phyloP scores from a whole-genome alignment of 345 rosid species.

The Aurinia saxatilis region DNA sequence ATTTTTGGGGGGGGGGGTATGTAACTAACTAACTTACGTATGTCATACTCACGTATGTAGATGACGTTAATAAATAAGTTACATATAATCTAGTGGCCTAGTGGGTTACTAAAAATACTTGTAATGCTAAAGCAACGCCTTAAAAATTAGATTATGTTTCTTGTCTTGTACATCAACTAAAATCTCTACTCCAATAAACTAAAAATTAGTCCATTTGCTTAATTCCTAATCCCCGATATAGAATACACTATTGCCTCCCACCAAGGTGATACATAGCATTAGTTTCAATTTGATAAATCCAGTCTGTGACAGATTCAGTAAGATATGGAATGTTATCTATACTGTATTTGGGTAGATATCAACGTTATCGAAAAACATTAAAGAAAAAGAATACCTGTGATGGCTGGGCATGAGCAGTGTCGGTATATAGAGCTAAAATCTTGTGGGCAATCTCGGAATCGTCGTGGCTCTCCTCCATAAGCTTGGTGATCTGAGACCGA shows the following conservation, averaged over 20 bases:
- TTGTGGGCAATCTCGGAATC: constrained; percentile 61
- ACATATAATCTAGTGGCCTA: constrained; percentile 6
- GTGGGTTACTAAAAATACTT: neutral
- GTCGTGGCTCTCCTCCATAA: constrained; percentile 62
- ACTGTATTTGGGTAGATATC: too few relatives aligned
- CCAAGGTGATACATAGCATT: neutral
- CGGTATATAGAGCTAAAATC: constrained; percentile 48
- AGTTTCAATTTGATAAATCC: neutral
- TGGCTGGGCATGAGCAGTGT: too few relatives aligned
- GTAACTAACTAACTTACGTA: neutral
- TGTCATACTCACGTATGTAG: constrained; percentile 5
- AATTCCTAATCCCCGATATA: neutral
- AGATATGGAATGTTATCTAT: too few relatives aligned
- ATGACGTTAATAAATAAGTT: neutral
- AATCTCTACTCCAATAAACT: neutral
- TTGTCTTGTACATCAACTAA: constrained; percentile 18
- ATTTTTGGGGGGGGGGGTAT: too few relatives aligned
- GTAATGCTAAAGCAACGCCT: neutral
- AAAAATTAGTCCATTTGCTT: neutral
- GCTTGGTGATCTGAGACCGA: constrained; percentile 51
- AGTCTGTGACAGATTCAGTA: too few relatives aligned
- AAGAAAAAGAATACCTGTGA: too few relatives aligned
- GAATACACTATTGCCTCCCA: neutral
- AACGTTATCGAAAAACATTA: too few relatives aligned
- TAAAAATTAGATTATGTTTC: neutral